These are phyloP conservation scores for Acanthamoeba healyi DNA, from an alignment of 208 protist genomes.

Conservation along the genomic window DNA sequence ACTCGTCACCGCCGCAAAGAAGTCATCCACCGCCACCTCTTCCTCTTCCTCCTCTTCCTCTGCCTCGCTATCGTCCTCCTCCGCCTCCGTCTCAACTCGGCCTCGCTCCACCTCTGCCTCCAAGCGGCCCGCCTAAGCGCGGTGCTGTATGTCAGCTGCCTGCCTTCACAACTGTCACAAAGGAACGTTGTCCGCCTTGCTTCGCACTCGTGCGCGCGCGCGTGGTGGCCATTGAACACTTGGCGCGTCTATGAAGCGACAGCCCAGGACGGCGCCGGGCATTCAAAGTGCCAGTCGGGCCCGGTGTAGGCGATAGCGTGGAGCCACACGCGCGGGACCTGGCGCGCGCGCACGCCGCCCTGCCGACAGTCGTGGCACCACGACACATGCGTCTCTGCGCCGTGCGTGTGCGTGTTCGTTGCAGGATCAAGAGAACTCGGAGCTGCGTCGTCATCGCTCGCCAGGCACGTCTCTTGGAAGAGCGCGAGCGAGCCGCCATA, in stretches of 20 bases:
- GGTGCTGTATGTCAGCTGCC: no score
- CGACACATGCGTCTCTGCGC: not conserved
- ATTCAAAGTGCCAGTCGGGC: constrained; percentile 41
- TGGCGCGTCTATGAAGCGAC: no score
- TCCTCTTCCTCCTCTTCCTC: not conserved
- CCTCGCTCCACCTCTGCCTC: not conserved
- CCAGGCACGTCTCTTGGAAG: not conserved
- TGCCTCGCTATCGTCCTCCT: not conserved
- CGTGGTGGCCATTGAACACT: no score
- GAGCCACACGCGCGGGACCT: constrained; percentile 68
- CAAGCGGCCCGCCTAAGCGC: no score
- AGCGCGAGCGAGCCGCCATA: constrained; percentile 76
- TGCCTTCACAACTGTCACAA: no score
- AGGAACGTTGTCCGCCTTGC: no score
- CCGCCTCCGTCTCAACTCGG: not conserved
- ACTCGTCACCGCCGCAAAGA: not conserved
- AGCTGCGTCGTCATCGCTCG: not conserved
- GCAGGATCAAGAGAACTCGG: no score
- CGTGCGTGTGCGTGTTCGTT: not conserved
- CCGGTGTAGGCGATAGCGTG: constrained; percentile 73
- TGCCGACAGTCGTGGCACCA: constrained; percentile 25
- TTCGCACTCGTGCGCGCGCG: no score
- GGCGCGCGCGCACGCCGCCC: not conserved
- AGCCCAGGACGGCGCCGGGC: not conserved
- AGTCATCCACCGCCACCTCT: not conserved